Conservation (phyloP, 2,329 filamentous ascomycete species). For the Stromatinia cepivora region DNA sequence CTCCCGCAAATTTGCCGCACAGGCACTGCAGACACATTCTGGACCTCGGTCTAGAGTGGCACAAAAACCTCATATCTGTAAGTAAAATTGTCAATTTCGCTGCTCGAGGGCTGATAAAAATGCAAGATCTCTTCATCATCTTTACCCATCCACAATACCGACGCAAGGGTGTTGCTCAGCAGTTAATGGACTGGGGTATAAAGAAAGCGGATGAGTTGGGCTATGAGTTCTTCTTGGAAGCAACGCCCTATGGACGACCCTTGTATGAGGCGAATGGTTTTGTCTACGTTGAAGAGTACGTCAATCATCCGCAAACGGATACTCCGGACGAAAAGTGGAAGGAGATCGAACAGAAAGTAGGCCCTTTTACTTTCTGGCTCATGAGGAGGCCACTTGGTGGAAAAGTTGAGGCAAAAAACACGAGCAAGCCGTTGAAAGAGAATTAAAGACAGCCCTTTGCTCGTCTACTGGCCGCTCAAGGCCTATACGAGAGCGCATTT, state of each 20-base stretch:
- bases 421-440: neutral
- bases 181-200: slow-evolving; percentile 19
- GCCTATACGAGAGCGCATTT: neutral
- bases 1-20: slow-evolving; percentile 13
- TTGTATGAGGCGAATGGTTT: slow-evolving; percentile 23
- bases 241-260: slow-evolving; percentile 18
- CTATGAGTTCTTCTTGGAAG: slow-evolving; percentile 19
- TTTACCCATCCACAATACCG: slow-evolving; percentile 24
- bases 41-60: slow-evolving; percentile 10
- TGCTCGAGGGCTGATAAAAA: slow-evolving; percentile 7
- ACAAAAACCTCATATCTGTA: slow-evolving; percentile 23
- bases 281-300: slow-evolving; percentile 17
- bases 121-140: slow-evolving; percentile 21
- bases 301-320: slow-evolving; percentile 20
- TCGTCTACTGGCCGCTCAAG: neutral
- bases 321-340: slow-evolving; percentile 23
- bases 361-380: slow-evolving; percentile 23
- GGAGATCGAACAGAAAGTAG: slow-evolving; percentile 23
- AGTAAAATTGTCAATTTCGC: neutral
- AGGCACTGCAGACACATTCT: slow-evolving; percentile 18
- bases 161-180: slow-evolving; percentile 19
- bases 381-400: slow-evolving; percentile 16
- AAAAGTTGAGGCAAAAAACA: neutral
- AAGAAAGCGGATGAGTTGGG: slow-evolving; percentile 17
- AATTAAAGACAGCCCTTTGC: neutral